Evolutionary conservation across 768 basidiomycete genomes (phyloP).

Genomic region (Agrocybe pediades): DNA sequence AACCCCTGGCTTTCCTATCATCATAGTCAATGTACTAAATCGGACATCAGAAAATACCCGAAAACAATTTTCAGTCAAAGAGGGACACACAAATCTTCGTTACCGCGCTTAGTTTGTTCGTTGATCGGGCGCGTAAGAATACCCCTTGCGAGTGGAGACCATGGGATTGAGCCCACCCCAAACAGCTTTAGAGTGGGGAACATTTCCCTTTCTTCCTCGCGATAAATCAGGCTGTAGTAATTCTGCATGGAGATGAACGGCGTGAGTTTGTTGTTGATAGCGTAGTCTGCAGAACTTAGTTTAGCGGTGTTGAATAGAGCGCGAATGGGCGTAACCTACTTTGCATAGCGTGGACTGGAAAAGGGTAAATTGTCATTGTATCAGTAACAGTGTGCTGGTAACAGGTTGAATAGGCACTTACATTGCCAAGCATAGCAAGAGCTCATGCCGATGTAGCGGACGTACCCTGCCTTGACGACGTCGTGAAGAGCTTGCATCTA

Average conservation of each 20-base stretch:
- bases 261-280: conserved; percentile 54
- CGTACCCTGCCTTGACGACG: conserved; percentile 66
- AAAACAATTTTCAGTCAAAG: too few relatives aligned
- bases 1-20: too few relatives aligned
- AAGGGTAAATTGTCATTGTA: neutral
- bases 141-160: conserved; percentile 60
- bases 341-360: conserved; percentile 56
- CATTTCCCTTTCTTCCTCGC: conserved; percentile 67
- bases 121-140: conserved; percentile 47
- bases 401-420: conserved; percentile 21
- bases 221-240: conserved; percentile 57
- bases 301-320: neutral
- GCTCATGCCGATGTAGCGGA: conserved; percentile 62
- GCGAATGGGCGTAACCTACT: conserved; percentile 33
- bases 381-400: neutral
- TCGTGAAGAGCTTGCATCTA: conserved; percentile 73
- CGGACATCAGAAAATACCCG: too few relatives aligned
- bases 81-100: too few relatives aligned
- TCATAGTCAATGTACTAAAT: too few relatives aligned
- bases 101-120: conserved; percentile 41
- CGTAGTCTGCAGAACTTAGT: conserved; percentile 47
- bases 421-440: conserved; percentile 61
- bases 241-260: conserved; percentile 74
- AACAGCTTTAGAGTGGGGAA: conserved; percentile 59
- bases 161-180: conserved; percentile 58